Percentiles rank a stretch among this genome's conserved stretches.
Evolutionary conservation across 306 rosid genomes (phyloP).

Genomic region (Castanopsis chinensis): DNA sequence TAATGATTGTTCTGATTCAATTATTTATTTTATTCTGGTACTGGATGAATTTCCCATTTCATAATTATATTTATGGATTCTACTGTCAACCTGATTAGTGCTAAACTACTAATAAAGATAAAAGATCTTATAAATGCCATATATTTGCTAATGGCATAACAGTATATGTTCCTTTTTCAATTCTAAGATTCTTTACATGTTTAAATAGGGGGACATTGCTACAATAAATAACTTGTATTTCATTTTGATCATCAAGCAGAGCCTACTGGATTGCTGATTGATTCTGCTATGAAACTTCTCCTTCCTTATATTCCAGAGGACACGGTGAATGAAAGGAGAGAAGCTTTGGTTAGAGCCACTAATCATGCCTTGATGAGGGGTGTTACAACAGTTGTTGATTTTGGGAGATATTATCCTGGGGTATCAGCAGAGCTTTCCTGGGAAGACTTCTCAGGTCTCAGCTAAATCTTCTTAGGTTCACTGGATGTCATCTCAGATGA

Average conservation of each 20-base stretch:
- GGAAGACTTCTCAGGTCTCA: constrained; percentile 85
- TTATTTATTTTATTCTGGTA: neutral
- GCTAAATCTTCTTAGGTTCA: constrained; percentile 4
- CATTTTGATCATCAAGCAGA: constrained; percentile 42
- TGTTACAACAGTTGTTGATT: constrained; percentile 84
- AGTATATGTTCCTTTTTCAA: neutral
- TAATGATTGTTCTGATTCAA: neutral
- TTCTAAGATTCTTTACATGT: neutral
- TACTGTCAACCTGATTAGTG: constrained; percentile 3
- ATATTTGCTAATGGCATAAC: neutral
- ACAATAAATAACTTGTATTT: constrained; percentile 10
- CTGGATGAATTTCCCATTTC: neutral
- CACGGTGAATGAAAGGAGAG: constrained; percentile 71
- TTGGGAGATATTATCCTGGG: constrained; percentile 83
- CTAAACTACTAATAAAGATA: neutral
- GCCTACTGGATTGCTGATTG: constrained; percentile 75
- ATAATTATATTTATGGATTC: constrained; percentile 3
- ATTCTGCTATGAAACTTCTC: constrained; percentile 61
- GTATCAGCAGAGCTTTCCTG: constrained; percentile 53
- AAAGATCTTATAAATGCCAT: neutral
- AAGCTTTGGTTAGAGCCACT: constrained; percentile 74
- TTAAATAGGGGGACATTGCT: neutral
- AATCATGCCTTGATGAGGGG: constrained; percentile 61
- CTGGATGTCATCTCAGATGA: constrained; percentile 11
- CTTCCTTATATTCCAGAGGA: constrained; percentile 54